A percentile compares a stretch with the other conserved stretches of the same genome.
Conservation (phyloP, 2,329 filamentous ascomycete species). For the Aspergillus unguis region DNA sequence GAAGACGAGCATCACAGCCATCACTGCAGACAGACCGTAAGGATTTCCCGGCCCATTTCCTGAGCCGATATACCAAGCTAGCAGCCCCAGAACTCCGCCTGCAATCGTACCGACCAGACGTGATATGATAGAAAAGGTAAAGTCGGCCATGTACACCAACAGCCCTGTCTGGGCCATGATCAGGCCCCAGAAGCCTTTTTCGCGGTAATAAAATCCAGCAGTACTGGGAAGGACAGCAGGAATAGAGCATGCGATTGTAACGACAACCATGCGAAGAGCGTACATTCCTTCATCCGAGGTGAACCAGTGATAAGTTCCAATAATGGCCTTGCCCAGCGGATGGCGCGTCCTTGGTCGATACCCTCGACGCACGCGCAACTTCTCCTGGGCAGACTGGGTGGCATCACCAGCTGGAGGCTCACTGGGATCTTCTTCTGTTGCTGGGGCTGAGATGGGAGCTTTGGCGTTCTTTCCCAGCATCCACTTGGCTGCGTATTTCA, state of each 20-base stretch:
- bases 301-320: conserved; percentile 41
- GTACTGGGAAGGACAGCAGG: conserved; percentile 43
- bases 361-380: conserved; percentile 37
- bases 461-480: conserved; percentile 27
- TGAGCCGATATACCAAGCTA: conserved; percentile 53
- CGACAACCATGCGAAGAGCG: conserved; percentile 48
- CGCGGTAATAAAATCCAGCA: conserved; percentile 51
- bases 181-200: conserved; percentile 53
- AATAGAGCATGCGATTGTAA: conserved; percentile 46
- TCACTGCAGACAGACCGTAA: conserved; percentile 48
- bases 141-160: conserved; percentile 52
- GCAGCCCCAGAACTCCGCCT: conserved; percentile 48
- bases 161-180: conserved; percentile 52
- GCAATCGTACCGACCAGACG: conserved; percentile 45
- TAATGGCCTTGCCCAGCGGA: conserved; percentile 24
- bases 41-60: conserved; percentile 49
- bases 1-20: conserved; percentile 30
- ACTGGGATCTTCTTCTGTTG: conserved; percentile 24
- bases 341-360: conserved; percentile 27
- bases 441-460: conserved; percentile 19
- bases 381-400: conserved; percentile 35
- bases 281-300: conserved; percentile 45
- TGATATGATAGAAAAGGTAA: conserved; percentile 46
- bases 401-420: conserved; percentile 27
- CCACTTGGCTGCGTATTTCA: conserved; percentile 44